phyloP scores from a whole-genome alignment of 129 eudicot genomes.

The Glebionis coronaria region DNA sequence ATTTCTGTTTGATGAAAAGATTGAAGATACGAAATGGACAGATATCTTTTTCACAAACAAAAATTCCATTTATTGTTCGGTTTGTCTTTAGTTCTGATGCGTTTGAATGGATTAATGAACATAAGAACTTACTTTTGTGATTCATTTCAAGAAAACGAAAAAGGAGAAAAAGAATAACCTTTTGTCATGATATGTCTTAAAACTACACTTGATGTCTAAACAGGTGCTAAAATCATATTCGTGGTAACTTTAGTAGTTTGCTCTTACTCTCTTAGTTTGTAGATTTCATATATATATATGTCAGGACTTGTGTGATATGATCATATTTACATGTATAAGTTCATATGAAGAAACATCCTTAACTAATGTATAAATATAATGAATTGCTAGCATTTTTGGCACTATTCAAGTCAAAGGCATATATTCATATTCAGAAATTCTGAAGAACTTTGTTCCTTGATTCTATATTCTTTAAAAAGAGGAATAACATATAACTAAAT shows the following conservation, averaged over 20 bases:
- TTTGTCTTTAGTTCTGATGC: constrained; percentile 14
- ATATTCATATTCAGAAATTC: constrained; percentile 21
- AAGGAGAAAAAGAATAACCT: not conserved
- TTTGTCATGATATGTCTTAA: not conserved
- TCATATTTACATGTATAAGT: not conserved
- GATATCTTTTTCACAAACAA: constrained; percentile 17
- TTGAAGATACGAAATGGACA: constrained; percentile 5
- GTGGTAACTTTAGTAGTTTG: too few species aligned
- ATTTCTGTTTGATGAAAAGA: constrained; percentile 1
- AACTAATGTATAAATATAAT: not conserved
- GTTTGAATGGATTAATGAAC: constrained; percentile 15
- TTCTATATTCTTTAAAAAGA: not conserved
- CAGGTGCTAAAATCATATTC: not conserved
- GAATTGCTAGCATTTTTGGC: not conserved
- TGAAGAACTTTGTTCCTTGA: not conserved
- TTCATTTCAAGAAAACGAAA: constrained; percentile 16
- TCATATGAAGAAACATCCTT: not conserved
- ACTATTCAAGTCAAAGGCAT: constrained; percentile 4
- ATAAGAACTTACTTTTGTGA: constrained; percentile 7
- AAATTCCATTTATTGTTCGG: constrained; percentile 18
- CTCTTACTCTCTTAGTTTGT: too few species aligned
- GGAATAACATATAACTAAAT: not conserved
- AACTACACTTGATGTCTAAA: not conserved
- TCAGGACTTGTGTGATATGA: too few species aligned
- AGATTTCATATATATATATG: too few species aligned